Base-by-base conservation (phyloP, 2,329 filamentous ascomycete species). In the Ophiostoma ips region DNA sequence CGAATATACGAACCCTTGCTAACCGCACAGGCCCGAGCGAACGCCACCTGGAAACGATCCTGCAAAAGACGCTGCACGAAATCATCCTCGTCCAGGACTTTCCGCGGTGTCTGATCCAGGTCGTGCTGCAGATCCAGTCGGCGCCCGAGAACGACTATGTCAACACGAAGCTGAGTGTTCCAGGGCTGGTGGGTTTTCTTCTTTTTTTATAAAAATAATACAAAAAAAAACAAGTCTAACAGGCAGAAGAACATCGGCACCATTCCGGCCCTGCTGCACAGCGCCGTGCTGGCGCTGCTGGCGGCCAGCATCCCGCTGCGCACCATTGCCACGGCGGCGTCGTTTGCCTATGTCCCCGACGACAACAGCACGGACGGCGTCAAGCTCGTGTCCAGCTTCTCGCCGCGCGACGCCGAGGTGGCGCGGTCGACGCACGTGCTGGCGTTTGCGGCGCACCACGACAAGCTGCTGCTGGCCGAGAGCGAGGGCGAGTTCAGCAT, bases 191-290 rank as follows among this genome's bases (percentile, higher is more conserved):
- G 68, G 0, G 54, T 47, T 16, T 19, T 24, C n/a, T 9, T 31
- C 1, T 34, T 3, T 45, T 21, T 48, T 50, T 44, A 2, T 30
- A 13, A 1, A 28, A 15, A 16, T 13, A 15, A 16, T 18, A 33
- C n/a, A n/a, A n/a, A n/a, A n/a, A n/a, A 6, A 21, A 13, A 12
- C 5, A 21, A 38, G 36, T 3, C 15, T 18, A 11, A 52, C 46
- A 45, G 41, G n/a, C n/a, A 46, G 35, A 56, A 90, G 83, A 85
- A 87, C 62, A 74, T 95, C 38, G 73, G 82, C 46, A 72, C 94
- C 43, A 77, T 98, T 50, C 87, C 92, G 21, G 78, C 85, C 33
- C 73, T 95, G 55, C 68, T 95, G 30, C 87, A 95, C 64, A 82
- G 88, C 1, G 76, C 86, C 5, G 70, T 89, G 35, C 69, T 92